phyloP scores from a whole-genome alignment of 2,329 filamentous ascomycete genomes.

The Colletotrichum sp. region DNA sequence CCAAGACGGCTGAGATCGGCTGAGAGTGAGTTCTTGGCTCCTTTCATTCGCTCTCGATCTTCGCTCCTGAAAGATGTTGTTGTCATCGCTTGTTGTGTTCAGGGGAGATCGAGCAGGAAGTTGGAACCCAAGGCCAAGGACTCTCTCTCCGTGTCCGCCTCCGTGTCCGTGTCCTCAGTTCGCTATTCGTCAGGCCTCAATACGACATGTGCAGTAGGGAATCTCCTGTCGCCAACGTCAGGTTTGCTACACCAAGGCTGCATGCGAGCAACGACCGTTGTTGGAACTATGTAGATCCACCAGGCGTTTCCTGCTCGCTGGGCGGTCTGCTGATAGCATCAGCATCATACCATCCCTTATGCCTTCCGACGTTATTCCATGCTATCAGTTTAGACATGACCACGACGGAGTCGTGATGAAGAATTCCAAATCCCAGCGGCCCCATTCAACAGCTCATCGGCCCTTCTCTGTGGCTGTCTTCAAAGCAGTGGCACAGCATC shows the following conservation, averaged over 20 bases:
- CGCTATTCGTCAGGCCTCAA: not conserved
- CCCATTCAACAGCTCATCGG: not conserved
- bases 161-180: not conserved
- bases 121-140: not conserved
- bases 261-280: not conserved
- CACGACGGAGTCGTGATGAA: not conserved
- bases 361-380: not conserved
- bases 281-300: not conserved
- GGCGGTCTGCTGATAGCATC: not conserved
- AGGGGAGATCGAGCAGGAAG: not conserved
- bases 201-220: not conserved
- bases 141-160: not conserved
- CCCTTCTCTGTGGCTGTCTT: not conserved
- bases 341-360: not conserved
- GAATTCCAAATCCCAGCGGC: not conserved
- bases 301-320: not conserved
- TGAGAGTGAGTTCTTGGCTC: not conserved
- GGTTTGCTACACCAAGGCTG: not conserved
- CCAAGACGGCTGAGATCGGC: not conserved
- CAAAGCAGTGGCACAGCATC: not conserved
- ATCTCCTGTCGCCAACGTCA: not conserved
- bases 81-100: not conserved
- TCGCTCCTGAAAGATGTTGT: not conserved
- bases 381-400: not conserved
- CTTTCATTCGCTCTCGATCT: not conserved